A percentile compares a stretch with the other conserved stretches of the same genome.
These are phyloP conservation scores for Globisporangium splendens DNA, from an alignment of 352 stramenopile species.

Conservation along the genomic window DNA sequence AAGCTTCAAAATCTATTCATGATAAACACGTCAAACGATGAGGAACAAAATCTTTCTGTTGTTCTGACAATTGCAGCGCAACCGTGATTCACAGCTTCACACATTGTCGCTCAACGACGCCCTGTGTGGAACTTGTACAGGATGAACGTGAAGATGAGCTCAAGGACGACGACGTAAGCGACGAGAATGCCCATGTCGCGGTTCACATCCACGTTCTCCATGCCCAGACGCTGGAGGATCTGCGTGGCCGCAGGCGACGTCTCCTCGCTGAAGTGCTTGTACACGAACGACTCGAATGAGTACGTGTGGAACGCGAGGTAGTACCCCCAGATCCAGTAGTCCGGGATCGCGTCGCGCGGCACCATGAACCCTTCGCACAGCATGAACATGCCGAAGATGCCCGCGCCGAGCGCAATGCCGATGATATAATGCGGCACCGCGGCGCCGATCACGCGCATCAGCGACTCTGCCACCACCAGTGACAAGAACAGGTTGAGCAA, in stretches of 20 bases:
- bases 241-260: background rate
- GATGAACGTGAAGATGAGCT: slow-evolving; percentile 49
- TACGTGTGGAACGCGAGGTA: slow-evolving; percentile 89
- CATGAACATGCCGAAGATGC: slow-evolving; percentile 87
- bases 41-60: too few relatives aligned
- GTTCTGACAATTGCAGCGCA: too few relatives aligned
- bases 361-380: slow-evolving; percentile 88
- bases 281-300: slow-evolving; percentile 84
- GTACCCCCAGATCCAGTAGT: slow-evolving; percentile 82
- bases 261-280: slow-evolving; percentile 52
- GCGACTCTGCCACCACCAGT: slow-evolving; percentile 71
- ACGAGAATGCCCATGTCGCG: slow-evolving; percentile 59
- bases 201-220: slow-evolving; percentile 49
- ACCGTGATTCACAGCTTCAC: too few relatives aligned
- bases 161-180: slow-evolving; percentile 39
- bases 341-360: slow-evolving; percentile 49
- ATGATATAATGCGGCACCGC: slow-evolving; percentile 85
- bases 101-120: slow-evolving; percentile 27
- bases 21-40: too few relatives aligned
- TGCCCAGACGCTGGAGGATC: slow-evolving; percentile 25
- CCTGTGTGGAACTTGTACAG: slow-evolving; percentile 61
- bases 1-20: too few relatives aligned
- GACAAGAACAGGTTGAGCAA: slow-evolving; percentile 73
- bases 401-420: slow-evolving; percentile 75
- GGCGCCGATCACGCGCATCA: slow-evolving; percentile 79